Base-by-base conservation (phyloP, 768 basidiomycete species). In the Pleurotus cornucopiae region DNA sequence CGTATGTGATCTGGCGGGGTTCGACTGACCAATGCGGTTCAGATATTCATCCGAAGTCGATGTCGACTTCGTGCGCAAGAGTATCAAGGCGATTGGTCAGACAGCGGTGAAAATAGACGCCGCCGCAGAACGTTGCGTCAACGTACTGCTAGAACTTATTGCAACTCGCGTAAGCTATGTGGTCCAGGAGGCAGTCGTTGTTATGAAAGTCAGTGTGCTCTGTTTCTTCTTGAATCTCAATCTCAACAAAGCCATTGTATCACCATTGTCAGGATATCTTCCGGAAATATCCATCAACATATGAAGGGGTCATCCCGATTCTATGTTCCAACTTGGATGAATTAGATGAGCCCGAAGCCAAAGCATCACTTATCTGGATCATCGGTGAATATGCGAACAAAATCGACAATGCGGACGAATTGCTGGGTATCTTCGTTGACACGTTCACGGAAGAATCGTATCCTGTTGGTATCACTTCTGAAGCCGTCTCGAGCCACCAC, bases 301-400 rank as follows among this genome's bases (percentile, higher is more conserved):
- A 98, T 67, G 96, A 99, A 71, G 95, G 94, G 16, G 88, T 97
- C 65, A 98, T 99, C 61, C 96, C 95, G 0, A 94, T 89, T 0
- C 73, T 99, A 12, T 99, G 95, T 64, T 86, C 91, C 1, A 96
- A 94, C 65, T 84, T 98, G 12, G 96, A 99, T 58, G 95, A 97
- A 64, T 76, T 99, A 30, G 96, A 98, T 64, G 97, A 99, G 66
- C 97, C 96, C 7, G 96, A 99, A 67, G 96, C 97, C 2, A 98
- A 98, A 67, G 92, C 95, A 1, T 95, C 95, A 2, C 76, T 99
- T 49, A 98, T 99, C 67, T 99, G 97, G 96, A 98, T 99, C 64
- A 94, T 98, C 62, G 96, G 96, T 56, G 94, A 98, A 73, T 98
- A 99, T 64, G 94, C 96, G 2, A 89, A 89, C 70, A 96, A 94